phyloP scores from a whole-genome alignment of 805 yeast genomes.

The Wickerhamomyces strasburgensis region DNA sequence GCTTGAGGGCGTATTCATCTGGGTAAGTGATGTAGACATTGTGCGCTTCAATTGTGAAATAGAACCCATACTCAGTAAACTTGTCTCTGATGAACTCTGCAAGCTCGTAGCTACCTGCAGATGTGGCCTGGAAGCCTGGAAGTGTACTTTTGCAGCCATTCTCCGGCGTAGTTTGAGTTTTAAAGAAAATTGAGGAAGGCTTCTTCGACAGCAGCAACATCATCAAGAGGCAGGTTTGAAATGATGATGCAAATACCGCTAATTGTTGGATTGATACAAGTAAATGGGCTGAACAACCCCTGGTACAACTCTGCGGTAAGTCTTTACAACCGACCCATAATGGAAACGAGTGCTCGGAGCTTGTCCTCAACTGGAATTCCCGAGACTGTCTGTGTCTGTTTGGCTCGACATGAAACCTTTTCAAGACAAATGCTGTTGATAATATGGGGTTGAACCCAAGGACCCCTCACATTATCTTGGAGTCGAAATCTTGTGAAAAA shows the following conservation, averaged over 20 bases:
- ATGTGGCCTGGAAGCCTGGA: conserved; percentile 46
- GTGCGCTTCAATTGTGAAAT: conserved; percentile 47
- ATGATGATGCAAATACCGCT: neutral
- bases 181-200: conserved; percentile 25
- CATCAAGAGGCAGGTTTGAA: neutral
- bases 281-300: too few species aligned
- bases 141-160: conserved; percentile 53
- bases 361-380: too few species aligned
- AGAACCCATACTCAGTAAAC: conserved; percentile 57
- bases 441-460: too few species aligned
- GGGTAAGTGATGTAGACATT: conserved; percentile 66
- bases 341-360: too few species aligned
- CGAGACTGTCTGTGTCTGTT: too few species aligned
- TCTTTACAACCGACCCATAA: too few species aligned
- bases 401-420: too few species aligned
- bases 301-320: too few species aligned
- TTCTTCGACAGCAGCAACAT: conserved; percentile 4
- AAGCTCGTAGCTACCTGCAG: conserved; percentile 34
- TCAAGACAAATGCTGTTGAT: neutral
- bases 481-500: too few species aligned
- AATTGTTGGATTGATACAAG: neutral
- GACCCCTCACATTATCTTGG: too few species aligned
- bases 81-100: conserved; percentile 56
- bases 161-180: conserved; percentile 35
- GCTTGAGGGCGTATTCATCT: conserved; percentile 42